Conservation (phyloP, 2,329 filamentous ascomycete species). For the Xylaria sp. region DNA sequence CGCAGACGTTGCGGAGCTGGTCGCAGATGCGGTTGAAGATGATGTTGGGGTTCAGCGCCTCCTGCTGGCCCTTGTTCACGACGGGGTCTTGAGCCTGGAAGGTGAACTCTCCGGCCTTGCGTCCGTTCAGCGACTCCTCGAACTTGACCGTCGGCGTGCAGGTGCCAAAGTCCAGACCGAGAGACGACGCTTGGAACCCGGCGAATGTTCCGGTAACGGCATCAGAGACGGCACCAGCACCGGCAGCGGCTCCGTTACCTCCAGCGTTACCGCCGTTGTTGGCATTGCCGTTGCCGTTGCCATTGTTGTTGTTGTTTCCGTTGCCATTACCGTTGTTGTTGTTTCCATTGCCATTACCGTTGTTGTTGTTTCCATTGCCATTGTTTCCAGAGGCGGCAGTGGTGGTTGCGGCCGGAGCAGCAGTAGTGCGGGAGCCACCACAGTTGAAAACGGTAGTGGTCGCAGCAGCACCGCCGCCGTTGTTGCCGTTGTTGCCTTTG, state of each 20-base stretch:
- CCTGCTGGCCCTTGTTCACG: slow-evolving; percentile 66
- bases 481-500: neutral
- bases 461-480: slow-evolving; percentile 24
- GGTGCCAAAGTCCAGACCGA: slow-evolving; percentile 56
- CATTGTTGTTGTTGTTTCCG: slow-evolving; percentile 5
- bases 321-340: neutral
- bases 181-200: slow-evolving; percentile 41
- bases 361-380: neutral
- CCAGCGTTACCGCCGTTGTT: slow-evolving; percentile 8
- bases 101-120: slow-evolving; percentile 64
- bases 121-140: slow-evolving; percentile 61
- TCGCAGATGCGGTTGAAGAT: slow-evolving; percentile 76
- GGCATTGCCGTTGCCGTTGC: neutral
- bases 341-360: slow-evolving; percentile 21
- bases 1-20: slow-evolving; percentile 70
- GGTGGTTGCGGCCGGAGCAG: slow-evolving; percentile 25
- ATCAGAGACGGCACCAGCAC: slow-evolving; percentile 40
- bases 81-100: slow-evolving; percentile 70
- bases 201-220: slow-evolving; percentile 42
- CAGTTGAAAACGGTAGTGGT: slow-evolving; percentile 24
- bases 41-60: slow-evolving; percentile 74
- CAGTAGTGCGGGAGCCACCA: slow-evolving; percentile 22
- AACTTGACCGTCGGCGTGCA: slow-evolving; percentile 65
- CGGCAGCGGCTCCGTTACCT: slow-evolving; percentile 30
- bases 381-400: slow-evolving; percentile 30